Evolutionary conservation across 179 eudicot genomes (phyloP).

Genomic region (Actinidia chinensis): DNA sequence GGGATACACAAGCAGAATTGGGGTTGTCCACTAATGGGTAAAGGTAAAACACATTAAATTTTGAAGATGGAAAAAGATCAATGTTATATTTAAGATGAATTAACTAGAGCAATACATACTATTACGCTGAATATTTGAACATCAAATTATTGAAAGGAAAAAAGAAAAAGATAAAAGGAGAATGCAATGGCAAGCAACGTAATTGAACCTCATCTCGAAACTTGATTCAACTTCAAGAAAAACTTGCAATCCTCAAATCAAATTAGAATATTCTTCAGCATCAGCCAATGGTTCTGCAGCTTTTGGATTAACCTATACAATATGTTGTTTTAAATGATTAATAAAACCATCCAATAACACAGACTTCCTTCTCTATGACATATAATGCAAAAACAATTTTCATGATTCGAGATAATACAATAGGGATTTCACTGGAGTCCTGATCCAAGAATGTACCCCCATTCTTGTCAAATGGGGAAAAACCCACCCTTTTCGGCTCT

Average conservation of each 20-base stretch:
- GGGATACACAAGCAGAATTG: not conserved
- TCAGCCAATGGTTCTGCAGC: slow-evolving; percentile 98
- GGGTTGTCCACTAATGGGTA: not conserved
- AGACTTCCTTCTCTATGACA: not conserved
- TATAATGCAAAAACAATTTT: not conserved
- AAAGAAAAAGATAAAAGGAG: not conserved
- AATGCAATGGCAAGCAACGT: slow-evolving; percentile 11
- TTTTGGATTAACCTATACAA: slow-evolving; percentile 75
- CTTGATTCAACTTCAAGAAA: slow-evolving; percentile 81
- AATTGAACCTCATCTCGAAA: slow-evolving; percentile 66
- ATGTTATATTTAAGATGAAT: too few species aligned
- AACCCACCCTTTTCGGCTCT: too few species aligned
- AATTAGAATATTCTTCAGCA: slow-evolving; percentile 87
- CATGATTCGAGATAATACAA: not conserved
- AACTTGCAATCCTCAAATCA: slow-evolving; percentile 95
- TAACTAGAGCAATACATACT: not conserved
- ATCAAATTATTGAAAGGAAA: not conserved
- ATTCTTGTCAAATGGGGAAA: too few species aligned
- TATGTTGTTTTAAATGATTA: not conserved
- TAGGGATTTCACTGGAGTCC: not conserved
- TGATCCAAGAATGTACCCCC: too few species aligned
- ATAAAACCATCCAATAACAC: not conserved
- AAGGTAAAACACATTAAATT: too few species aligned
- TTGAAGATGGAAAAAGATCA: too few species aligned
- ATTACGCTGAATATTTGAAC: not conserved